These are phyloP conservation scores for Mortierella sp. DNA, from an alignment of 371 early-diverging fungal genomes.

Conservation along the genomic window DNA sequence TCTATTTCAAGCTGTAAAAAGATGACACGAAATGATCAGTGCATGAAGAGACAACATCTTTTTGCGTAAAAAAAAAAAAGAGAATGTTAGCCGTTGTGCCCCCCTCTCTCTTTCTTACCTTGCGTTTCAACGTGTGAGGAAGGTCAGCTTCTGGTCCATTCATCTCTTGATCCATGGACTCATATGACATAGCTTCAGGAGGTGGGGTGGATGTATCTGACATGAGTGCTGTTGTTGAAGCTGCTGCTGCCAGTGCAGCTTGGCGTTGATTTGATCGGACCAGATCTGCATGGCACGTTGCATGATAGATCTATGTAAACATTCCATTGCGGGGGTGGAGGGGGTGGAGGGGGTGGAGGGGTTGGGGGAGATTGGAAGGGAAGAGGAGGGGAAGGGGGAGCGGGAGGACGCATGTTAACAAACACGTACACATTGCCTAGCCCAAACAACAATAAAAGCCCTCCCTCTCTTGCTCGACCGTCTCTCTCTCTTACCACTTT, in stretches of 20 bases:
- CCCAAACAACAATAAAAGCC: too few species aligned
- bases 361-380: too few species aligned
- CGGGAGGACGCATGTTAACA: too few species aligned
- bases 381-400: too few species aligned
- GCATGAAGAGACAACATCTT: background rate
- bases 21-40: background rate
- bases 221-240: background rate
- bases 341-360: too few species aligned
- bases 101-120: too few species aligned
- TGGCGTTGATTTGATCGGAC: slow-evolving; percentile 43
- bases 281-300: slow-evolving; percentile 72
- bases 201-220: background rate
- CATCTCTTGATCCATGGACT: slow-evolving; percentile 35
- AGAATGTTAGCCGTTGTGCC: too few species aligned
- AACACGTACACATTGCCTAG: too few species aligned
- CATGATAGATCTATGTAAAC: slow-evolving; percentile 72
- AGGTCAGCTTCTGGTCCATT: slow-evolving; percentile 5
- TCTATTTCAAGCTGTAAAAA: slow-evolving; percentile 26
- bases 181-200: background rate
- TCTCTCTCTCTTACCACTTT: slow-evolving; percentile 75
- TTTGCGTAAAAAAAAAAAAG: too few species aligned
- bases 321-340: too few species aligned
- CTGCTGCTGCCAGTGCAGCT: slow-evolving; percentile 28
- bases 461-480: too few species aligned
- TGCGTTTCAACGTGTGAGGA: slow-evolving; percentile 32